Base-by-base conservation (phyloP, 2,329 filamentous ascomycete species). In the Graphiopsis chlorocephala region DNA sequence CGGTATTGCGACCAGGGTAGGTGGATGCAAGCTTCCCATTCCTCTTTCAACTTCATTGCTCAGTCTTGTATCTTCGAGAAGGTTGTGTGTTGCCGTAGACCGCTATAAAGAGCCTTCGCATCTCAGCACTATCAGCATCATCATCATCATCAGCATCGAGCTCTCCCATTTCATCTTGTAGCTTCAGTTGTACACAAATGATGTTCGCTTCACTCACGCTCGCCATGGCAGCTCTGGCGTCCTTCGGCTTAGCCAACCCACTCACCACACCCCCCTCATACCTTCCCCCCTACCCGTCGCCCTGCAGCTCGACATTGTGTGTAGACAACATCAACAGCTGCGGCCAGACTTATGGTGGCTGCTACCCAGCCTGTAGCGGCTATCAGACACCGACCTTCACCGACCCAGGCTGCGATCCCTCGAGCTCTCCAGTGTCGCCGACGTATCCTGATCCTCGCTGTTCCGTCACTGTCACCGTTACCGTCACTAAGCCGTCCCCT, bases 321-420 rank as follows among this genome's bases (percentile, higher is more conserved):
- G 50, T 20, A 20, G 50, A 55, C 50, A 29, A 55, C 10, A 55
- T 68, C 63, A 64, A 68, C 31, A 38, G 56, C 28, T 68, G 66
- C 35, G 65, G 65, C 23, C 47, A 57, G 25, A 63, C 58, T 17
- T 68, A 68, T 50, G 67, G 67, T 29, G 66, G 67, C 45, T 69
- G 67, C 52, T 69, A 59, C 42, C 57, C 42, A 28, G 66, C 62
- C 17, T 69, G 66, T 28, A 25, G 29, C 17, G 55, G 53, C n/a
- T 66, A 62, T 53, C 65, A 64, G 2, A 63, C 31, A 3, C 67
- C 67, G 1, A 56, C 55, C 5, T 66, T 68, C 62, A 64, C 66
- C 20, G 59, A 57, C 12, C 66, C 65, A 1, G 60, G 48, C n/a
- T 67, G 66, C 23, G n/a, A 45, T 45, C 56, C 66, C 5, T 42